phyloP scores from a whole-genome alignment of 257 asterid species.

The Nicotiana otophora region DNA sequence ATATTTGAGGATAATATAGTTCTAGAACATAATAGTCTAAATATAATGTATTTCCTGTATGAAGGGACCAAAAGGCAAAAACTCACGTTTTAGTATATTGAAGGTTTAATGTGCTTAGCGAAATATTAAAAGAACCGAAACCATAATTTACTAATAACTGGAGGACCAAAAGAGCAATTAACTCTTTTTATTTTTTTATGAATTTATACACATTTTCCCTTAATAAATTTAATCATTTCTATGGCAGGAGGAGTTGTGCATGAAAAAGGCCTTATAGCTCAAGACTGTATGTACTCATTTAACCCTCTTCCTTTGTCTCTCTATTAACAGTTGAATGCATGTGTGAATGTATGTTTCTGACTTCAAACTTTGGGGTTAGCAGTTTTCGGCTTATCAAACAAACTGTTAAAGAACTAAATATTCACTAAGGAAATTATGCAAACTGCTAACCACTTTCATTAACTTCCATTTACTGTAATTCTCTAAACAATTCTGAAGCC shows the following conservation, averaged over 20 bases:
- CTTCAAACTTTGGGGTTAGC: neutral
- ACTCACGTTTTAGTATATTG: no score
- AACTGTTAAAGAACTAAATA: neutral
- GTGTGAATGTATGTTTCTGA: neutral
- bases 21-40: no score
- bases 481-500: neutral
- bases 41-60: no score
- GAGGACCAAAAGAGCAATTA: no score
- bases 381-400: neutral
- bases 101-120: no score
- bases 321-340: neutral
- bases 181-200: neutral
- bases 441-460: neutral
- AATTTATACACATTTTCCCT: neutral
- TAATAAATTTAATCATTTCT: neutral
- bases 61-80: no score
- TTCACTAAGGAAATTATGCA: neutral
- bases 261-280: conserved; percentile 90
- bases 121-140: no score
- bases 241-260: conserved; percentile 85
- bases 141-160: no score
- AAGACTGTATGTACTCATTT: conserved; percentile 48
- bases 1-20: no score
- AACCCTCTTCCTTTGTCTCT: neutral
- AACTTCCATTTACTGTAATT: neutral